Evolutionary conservation across 2,329 filamentous ascomycete genomes (phyloP).

Genomic region (Septoria linicola): DNA sequence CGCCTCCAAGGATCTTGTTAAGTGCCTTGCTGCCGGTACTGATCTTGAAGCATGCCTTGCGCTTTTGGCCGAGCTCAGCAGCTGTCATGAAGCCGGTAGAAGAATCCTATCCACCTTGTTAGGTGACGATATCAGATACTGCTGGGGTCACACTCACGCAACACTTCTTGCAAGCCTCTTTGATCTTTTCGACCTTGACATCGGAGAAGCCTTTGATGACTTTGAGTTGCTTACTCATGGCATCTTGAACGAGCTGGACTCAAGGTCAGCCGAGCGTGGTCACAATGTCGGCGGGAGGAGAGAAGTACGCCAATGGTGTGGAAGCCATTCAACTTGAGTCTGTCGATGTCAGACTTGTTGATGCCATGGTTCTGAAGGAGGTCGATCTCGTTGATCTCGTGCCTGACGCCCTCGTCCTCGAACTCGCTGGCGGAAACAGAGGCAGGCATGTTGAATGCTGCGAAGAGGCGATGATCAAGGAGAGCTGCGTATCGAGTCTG

Average conservation of each 20-base stretch:
- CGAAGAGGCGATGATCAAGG: neutral
- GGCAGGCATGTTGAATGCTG: slow-evolving; percentile 46
- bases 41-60: slow-evolving; percentile 63
- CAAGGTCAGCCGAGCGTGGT: neutral
- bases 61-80: slow-evolving; percentile 61
- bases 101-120: slow-evolving; percentile 49
- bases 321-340: slow-evolving; percentile 62
- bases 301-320: slow-evolving; percentile 62
- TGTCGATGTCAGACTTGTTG: slow-evolving; percentile 63
- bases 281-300: neutral
- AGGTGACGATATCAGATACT: neutral
- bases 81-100: slow-evolving; percentile 64
- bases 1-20: slow-evolving; percentile 61
- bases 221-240: slow-evolving; percentile 59
- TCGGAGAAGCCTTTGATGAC: slow-evolving; percentile 71
- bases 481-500: too few species aligned
- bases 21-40: slow-evolving; percentile 70
- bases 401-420: slow-evolving; percentile 43
- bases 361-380: slow-evolving; percentile 66
- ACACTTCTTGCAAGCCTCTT: slow-evolving; percentile 64
- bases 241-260: slow-evolving; percentile 57
- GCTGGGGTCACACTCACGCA: slow-evolving; percentile 44
- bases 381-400: slow-evolving; percentile 65
- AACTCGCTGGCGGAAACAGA: slow-evolving; percentile 56
- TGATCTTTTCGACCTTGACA: slow-evolving; percentile 69